Conservation (phyloP, 306 rosid species). For the Gillenia trifoliata region DNA sequence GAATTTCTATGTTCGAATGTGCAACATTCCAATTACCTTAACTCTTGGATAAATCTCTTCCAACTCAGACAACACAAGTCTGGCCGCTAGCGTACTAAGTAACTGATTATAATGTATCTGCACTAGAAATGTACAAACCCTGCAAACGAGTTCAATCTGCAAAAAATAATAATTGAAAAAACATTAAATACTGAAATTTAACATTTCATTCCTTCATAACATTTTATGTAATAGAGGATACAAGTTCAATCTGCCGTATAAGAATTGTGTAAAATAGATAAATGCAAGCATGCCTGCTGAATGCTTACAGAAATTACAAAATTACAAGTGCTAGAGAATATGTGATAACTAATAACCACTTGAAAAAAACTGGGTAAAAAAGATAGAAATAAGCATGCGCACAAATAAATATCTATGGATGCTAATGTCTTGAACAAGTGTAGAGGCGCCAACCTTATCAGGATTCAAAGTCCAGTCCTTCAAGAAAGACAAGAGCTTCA, state of each 20-base stretch:
- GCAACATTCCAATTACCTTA: too few relatives aligned
- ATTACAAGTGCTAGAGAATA: neutral
- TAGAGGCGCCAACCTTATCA: constrained; percentile 58
- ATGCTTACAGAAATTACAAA: neutral
- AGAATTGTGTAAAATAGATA: too few relatives aligned
- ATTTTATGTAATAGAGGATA: too few relatives aligned
- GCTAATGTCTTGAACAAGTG: constrained; percentile 6
- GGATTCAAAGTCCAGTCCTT: constrained; percentile 79
- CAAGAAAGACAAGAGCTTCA: constrained; percentile 71
- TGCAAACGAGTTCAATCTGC: constrained; percentile 92
- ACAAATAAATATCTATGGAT: neutral
- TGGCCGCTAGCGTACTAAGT: constrained; percentile 68
- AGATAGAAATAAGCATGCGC: neutral
- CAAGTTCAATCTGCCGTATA: too few relatives aligned
- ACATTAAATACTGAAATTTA: too few relatives aligned
- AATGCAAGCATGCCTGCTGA: too few relatives aligned
- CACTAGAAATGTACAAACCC: constrained; percentile 57
- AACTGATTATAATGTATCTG: constrained; percentile 83
- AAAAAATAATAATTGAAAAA: neutral
- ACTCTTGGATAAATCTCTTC: constrained; percentile 59
- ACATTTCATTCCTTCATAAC: too few relatives aligned
- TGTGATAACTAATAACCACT: neutral
- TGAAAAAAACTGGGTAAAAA: neutral
- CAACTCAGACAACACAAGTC: constrained; percentile 60
- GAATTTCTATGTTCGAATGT: neutral